These are phyloP conservation scores for Colletotrichum tropicale DNA, from an alignment of 2,329 filamentous ascomycete genomes.

Conservation along the genomic window DNA sequence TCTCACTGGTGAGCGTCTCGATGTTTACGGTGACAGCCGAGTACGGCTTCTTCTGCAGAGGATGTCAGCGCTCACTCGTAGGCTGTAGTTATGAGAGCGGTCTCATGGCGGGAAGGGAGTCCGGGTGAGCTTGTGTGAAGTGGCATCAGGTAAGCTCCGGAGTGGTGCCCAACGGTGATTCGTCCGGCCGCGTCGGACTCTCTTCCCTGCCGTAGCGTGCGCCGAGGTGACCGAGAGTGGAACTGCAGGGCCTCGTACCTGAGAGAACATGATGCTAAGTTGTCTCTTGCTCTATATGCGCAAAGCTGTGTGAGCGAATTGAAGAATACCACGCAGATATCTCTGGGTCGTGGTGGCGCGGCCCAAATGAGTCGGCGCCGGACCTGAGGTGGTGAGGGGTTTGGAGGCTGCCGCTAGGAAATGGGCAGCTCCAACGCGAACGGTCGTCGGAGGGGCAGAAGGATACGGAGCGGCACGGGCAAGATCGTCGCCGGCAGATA, in stretches of 20 bases:
- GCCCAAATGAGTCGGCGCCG: neutral
- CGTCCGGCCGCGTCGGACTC: neutral
- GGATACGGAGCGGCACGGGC: neutral
- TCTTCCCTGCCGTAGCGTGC: neutral
- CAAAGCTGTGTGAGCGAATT: neutral
- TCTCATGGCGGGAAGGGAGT: neutral
- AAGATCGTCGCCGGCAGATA: neutral
- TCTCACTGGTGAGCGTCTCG: constrained; percentile 87
- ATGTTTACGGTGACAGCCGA: constrained; percentile 93
- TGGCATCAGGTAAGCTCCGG: neutral
- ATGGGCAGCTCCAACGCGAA: neutral
- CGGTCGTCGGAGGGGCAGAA: neutral
- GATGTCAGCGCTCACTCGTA: neutral
- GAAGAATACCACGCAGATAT: neutral
- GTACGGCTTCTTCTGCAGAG: constrained; percentile 70
- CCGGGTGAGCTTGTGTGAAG: neutral
- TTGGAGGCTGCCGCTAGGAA: neutral
- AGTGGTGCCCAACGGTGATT: neutral
- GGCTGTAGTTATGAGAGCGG: neutral
- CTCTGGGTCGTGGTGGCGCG: neutral
- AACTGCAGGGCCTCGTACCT: neutral
- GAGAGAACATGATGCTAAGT: constrained; percentile 3
- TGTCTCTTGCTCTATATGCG: neutral
- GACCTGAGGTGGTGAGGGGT: constrained; percentile 4
- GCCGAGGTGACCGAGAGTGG: neutral